Evolutionary conservation across 2,329 filamentous ascomycete genomes (phyloP).

Genomic region (Colletotrichum camelliae): DNA sequence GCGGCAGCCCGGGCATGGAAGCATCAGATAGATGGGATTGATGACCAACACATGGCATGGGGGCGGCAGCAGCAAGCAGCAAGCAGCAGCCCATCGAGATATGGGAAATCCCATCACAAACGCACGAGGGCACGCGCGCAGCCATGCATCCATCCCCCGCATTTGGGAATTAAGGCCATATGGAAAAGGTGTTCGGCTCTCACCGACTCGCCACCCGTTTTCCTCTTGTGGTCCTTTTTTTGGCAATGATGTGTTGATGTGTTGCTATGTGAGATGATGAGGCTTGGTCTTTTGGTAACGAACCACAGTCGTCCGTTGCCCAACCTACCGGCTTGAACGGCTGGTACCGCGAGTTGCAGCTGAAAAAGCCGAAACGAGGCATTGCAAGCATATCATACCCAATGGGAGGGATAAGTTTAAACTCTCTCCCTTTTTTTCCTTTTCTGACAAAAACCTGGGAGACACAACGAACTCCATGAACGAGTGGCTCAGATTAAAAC

Average conservation of each 20-base stretch:
- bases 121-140: neutral
- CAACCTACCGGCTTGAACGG: neutral
- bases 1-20: neutral
- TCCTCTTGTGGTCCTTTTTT: neutral
- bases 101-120: neutral
- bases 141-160: neutral
- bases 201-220: slow-evolving; percentile 10
- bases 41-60: neutral
- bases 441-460: neutral
- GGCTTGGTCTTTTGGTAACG: neutral
- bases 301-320: neutral
- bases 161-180: neutral
- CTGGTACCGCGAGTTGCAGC: neutral
- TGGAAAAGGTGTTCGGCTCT: neutral
- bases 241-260: slow-evolving; percentile 2
- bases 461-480: neutral
- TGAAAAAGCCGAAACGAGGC: neutral
- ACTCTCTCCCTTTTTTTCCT: neutral
- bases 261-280: neutral
- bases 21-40: slow-evolving; percentile 7
- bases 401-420: slow-evolving; percentile 8
- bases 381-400: neutral
- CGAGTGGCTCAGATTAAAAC: neutral
- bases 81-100: neutral
- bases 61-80: neutral